phyloP scores from a whole-genome alignment of 1,284 basidiomycete species.

The Schizophyllum commune region DNA sequence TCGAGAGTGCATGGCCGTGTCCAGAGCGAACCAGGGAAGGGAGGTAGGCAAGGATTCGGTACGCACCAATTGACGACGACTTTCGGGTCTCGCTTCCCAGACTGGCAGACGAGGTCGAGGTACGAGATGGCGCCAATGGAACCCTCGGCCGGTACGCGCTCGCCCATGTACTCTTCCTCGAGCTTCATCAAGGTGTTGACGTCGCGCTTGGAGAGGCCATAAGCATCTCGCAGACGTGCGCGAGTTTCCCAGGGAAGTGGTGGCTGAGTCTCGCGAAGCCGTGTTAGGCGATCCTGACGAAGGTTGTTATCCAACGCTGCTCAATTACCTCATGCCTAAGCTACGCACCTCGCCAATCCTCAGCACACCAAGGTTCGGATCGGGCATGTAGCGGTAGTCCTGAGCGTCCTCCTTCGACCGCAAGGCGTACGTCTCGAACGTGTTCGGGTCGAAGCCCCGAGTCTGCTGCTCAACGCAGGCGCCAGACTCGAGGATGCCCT shows the following conservation, averaged over 20 bases:
- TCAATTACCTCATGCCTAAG: no score
- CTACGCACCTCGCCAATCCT: conserved; percentile 52
- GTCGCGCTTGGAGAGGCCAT: conserved; percentile 53
- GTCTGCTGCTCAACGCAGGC: conserved; percentile 74
- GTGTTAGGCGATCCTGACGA: conserved; percentile 44
- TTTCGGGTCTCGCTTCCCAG: conserved; percentile 49
- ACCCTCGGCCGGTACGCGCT: conserved; percentile 36
- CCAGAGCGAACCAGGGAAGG: no score
- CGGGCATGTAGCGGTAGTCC: conserved; percentile 98
- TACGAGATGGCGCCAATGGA: conserved; percentile 51
- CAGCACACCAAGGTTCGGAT: conserved; percentile 84
- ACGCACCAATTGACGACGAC: conserved; percentile 79
- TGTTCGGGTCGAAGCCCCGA: conserved; percentile 82
- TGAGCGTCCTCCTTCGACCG: conserved; percentile 90
- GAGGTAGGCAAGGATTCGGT: no score
- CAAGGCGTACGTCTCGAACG: conserved; percentile 74
- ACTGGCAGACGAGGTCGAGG: conserved; percentile 58
- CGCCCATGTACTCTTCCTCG: conserved; percentile 59
- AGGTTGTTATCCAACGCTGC: no score
- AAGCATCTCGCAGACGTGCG: conserved; percentile 42
- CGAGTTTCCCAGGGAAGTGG: conserved; percentile 71
- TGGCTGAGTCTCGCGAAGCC: conserved; percentile 56
- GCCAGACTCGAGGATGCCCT: conserved; percentile 38
- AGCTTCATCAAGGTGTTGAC: conserved; percentile 72
- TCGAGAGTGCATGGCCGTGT: no score